Base-by-base conservation (phyloP, 148 eudicot genomes). In the Amaranthus cruentus region DNA sequence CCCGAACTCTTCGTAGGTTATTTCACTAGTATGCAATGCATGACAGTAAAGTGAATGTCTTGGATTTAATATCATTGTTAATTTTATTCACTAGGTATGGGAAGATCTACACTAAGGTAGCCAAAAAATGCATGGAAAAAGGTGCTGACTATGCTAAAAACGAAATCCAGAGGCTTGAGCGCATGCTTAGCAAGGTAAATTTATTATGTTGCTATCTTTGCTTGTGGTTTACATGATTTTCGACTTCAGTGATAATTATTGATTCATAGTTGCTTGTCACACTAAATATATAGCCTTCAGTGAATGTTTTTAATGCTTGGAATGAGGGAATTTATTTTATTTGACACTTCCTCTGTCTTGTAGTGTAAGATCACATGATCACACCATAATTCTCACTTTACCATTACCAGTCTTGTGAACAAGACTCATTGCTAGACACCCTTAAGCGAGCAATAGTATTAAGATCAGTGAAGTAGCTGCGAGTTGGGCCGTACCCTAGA, bases 141-240 rank as follows among this genome's bases (percentile, higher is more conserved):
- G 99, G 97, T 74, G 79, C 88, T 77, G 99, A 95, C 76, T 95
- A 95, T 81, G 88, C 97, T 50, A 90, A 81, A 82, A 95, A 87
- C 67, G 99, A 95, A 85, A 84, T 87, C 73, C 85, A 84, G 75
- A 87, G 99, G 10, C 77, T 95, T 58, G 99, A 90, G 55, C 99
- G 99, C 76, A 85, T 95, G 75, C 90, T 95, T 72, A 79, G 84
- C 71, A 95, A 92, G 97, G 99, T 95, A 85, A 71, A 6, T 57
- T 55, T 47, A 58, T 48, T 15, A n/a, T 71, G 56, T 28, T 28
- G 4, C 14, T 52, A 59, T 66, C 28, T 38, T 53, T 53, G 14
- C 51, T 10, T 76, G 62, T 0, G 9, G 60, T 56, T 56, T 4
- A 13, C 11, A 56, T 13, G 8, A 58, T 58, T 15, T 8, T 42